phyloP scores from a whole-genome alignment of 805 yeast species.

The Wickerhamomyces hampshirensis region DNA sequence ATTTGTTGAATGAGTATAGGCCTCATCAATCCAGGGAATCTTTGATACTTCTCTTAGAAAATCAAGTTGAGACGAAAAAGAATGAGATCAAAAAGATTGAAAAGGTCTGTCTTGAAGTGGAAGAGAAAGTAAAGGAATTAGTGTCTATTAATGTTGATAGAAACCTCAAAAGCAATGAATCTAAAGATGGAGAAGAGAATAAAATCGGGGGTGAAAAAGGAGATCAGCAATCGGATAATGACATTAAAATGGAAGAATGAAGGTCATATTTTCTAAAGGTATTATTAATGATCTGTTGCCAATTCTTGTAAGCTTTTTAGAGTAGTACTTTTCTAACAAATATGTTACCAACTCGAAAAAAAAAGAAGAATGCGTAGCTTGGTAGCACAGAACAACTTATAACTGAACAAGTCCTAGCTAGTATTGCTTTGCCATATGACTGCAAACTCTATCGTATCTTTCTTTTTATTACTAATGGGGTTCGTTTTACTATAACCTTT shows the following conservation, averaged over 20 bases:
- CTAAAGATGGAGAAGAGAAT: constrained; percentile 1
- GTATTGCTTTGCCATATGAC: too few relatives aligned
- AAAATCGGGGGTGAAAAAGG: neutral
- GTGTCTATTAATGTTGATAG: constrained; percentile 26
- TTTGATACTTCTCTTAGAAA: constrained; percentile 65
- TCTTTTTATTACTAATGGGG: too few relatives aligned
- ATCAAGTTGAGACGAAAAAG: constrained; percentile 61
- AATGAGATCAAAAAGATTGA: constrained; percentile 44
- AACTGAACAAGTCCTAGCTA: too few relatives aligned
- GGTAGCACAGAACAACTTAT: constrained; percentile 1
- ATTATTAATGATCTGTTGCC: too few relatives aligned
- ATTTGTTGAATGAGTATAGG: constrained; percentile 83
- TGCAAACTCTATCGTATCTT: too few relatives aligned
- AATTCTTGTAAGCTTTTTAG: too few relatives aligned
- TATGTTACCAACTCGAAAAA: neutral
- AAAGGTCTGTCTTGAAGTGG: constrained; percentile 36
- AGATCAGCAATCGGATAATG: neutral
- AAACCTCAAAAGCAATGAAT: constrained; percentile 2
- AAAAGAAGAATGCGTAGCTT: neutral
- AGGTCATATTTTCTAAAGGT: too few relatives aligned
- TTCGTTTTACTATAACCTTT: too few relatives aligned
- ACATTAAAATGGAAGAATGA: constrained; percentile 1
- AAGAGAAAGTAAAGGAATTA: constrained; percentile 30
- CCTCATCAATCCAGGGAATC: constrained; percentile 95
- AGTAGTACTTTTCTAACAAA: too few relatives aligned